Evolutionary conservation across 78 protist genomes (phyloP).

Genomic region (Polysphondylium violaceum): DNA sequence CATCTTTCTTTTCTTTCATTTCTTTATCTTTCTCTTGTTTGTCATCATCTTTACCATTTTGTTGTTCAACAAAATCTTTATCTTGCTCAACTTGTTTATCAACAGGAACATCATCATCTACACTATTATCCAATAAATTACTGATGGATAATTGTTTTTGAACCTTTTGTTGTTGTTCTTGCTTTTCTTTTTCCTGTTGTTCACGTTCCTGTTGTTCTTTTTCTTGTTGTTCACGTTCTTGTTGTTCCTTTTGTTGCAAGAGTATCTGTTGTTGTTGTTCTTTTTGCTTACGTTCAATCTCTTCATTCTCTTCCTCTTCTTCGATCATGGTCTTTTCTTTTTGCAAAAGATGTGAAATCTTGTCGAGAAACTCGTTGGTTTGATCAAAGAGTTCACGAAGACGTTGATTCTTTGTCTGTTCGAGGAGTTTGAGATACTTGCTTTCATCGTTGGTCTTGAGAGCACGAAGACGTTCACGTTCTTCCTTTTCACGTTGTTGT

Average conservation of each 20-base stretch:
- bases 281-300: constrained; percentile 9
- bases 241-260: constrained; percentile 16
- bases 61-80: not conserved
- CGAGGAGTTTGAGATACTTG: constrained; percentile 70
- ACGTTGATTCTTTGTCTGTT: constrained; percentile 74
- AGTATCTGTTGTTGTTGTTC: not conserved
- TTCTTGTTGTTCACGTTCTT: not conserved
- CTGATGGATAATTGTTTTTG: not conserved
- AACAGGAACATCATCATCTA: not conserved
- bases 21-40: not conserved
- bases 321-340: constrained; percentile 40
- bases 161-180: too few species aligned
- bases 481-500: constrained; percentile 53
- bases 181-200: too few species aligned
- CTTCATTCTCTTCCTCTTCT: constrained; percentile 56
- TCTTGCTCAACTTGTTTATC: not conserved
- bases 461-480: constrained; percentile 81
- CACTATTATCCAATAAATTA: constrained; percentile 11
- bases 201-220: too few species aligned
- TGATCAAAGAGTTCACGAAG: constrained; percentile 75
- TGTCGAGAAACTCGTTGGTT: constrained; percentile 80
- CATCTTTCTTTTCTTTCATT: not conserved
- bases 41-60: not conserved
- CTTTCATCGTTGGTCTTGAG: constrained; percentile 81
- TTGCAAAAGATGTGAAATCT: constrained; percentile 69